These are phyloP conservation scores for Senna siamea DNA, from an alignment of 306 rosid genomes.

Conservation along the genomic window DNA sequence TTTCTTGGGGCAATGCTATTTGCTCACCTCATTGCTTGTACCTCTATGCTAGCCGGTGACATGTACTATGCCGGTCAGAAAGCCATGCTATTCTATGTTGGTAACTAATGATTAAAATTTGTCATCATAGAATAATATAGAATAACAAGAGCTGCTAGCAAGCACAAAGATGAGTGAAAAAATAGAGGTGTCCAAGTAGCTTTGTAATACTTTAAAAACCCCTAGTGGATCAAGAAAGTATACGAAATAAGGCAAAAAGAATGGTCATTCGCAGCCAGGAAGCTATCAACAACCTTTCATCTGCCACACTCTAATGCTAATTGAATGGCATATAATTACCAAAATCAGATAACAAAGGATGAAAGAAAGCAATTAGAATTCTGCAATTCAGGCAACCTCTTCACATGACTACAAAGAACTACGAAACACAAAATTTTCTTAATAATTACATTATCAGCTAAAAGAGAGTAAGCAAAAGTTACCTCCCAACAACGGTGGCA, in stretches of 20 bases:
- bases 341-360: background rate
- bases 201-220: background rate
- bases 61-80: background rate
- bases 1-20: too few relatives aligned
- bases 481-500: slow-evolving; percentile 77
- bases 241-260: background rate
- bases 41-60: background rate
- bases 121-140: background rate
- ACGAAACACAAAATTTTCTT: background rate
- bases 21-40: background rate
- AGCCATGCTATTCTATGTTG: background rate
- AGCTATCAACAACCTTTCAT: slow-evolving; percentile 2
- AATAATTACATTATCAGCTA: background rate
- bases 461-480: background rate
- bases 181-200: background rate
- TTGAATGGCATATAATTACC: background rate
- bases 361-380: background rate
- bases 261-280: background rate
- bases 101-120: background rate
- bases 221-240: background rate
- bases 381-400: background rate
- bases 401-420: slow-evolving; percentile 20
- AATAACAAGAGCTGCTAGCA: slow-evolving; percentile 9
- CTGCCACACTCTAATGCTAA: background rate
- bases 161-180: background rate